Conservation (phyloP, 2,329 filamentous ascomycete species). For the Trichoderma sp. region DNA sequence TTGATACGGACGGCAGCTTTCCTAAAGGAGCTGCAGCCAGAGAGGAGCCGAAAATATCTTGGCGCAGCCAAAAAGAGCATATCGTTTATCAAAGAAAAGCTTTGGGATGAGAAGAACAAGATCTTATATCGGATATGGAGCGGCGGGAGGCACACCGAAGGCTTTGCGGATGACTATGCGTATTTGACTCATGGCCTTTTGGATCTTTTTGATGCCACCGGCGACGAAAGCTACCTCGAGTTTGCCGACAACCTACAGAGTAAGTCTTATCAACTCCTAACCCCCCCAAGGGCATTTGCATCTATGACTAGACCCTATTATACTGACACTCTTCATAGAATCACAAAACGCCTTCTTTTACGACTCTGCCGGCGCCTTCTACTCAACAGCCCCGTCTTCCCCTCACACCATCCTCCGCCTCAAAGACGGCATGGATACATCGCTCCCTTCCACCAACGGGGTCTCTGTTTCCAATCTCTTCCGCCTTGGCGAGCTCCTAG, state of each 20-base stretch:
- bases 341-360: slow-evolving; percentile 77
- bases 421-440: slow-evolving; percentile 94
- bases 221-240: slow-evolving; percentile 71
- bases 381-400: slow-evolving; percentile 64
- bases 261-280: slow-evolving; percentile 38
- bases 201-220: slow-evolving; percentile 80
- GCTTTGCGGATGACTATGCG: slow-evolving; percentile 93
- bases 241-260: slow-evolving; percentile 83
- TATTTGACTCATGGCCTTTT: slow-evolving; percentile 82
- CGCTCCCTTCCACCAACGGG: slow-evolving; percentile 87
- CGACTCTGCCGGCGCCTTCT: slow-evolving; percentile 71
- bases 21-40: slow-evolving; percentile 61
- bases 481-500: slow-evolving; percentile 70
- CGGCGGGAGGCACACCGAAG: slow-evolving; percentile 64
- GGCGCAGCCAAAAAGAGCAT: slow-evolving; percentile 68
- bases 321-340: slow-evolving; percentile 47
- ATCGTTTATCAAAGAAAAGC: slow-evolving; percentile 68
- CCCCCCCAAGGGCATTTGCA: not conserved
- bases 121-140: slow-evolving; percentile 75
- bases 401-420: slow-evolving; percentile 77
- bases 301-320: no score
- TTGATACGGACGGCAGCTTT: slow-evolving; percentile 74
- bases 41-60: slow-evolving; percentile 62
- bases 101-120: slow-evolving; percentile 67
- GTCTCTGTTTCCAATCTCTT: slow-evolving; percentile 86